Base-by-base conservation (phyloP, 768 basidiomycete species). In the Crepidotus variabilis region DNA sequence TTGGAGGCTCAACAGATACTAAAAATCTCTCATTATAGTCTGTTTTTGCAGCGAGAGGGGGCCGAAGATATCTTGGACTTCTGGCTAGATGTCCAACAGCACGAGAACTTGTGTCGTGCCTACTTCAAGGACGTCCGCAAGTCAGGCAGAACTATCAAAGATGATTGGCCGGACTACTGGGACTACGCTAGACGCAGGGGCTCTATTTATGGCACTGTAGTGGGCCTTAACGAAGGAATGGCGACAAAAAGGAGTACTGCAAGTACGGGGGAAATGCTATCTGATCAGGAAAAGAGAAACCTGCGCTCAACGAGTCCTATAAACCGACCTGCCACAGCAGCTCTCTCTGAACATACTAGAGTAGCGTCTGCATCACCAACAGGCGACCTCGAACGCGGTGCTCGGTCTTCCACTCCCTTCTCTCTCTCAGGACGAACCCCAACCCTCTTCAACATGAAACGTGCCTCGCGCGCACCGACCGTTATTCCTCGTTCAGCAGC, bases 141-240 rank as follows among this genome's bases (percentile, higher is more conserved):
- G 75, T 94, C 94, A 0, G 94, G 95, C 2, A 84, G 90, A 23
- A 85, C 89, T 11, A 90, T 99, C 69, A 90, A 89, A 68, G 91
- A 98, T 16, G 97, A 98, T 69, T 99, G 97, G 97, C 97, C 97
- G 5, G 92, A 97, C 70, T 98, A 96, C 66, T 95, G 92, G 86
- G 89, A 94, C 60, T 92, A 94, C 68, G 97, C 97, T 11, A 84
- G 93, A 48, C 78, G 89, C 47, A 77, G 96, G 50, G 97, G 96
- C 3, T 94, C 93, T 4, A 94, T 96, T 55, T 98, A 98, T 65
- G 91, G 92, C 8, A 87, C 90, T 0, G 87, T 96, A 22, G 88
- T 96, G 9, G 91, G 91, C 1, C 76, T 92, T 47, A 81, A 82
- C 62, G 78, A 83, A 24, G 79, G 63, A 45, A 73, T 72, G 60